Evolutionary conservation across 176 grass and related monocot species (phyloP).

Genomic region (bread wheat (Triticum aestivum)): IWGSC_CS_RefSeq_v2.1 NC_057794.1:483297925-483298424

Average conservation of each 20-base stretch:
- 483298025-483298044: not conserved
- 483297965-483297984: not conserved
- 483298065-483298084: not conserved
- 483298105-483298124: not conserved
- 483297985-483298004: not conserved
- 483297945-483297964: not conserved
- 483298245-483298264: constrained; percentile 9
- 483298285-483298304: not conserved
- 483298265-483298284: constrained; percentile 6
- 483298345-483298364: not conserved
- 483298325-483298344: not conserved
- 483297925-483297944: not conserved
- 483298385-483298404: not conserved
- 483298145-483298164: not conserved
- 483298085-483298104: not conserved
- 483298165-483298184: not conserved
- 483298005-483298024: not conserved
- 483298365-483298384: not conserved
- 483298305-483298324: not conserved
- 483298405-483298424: constrained; percentile 19
- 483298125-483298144: not conserved
- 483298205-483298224: not conserved
- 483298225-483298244: constrained; percentile 10
- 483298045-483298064: not conserved
- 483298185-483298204: not conserved